A percentile compares a stretch with the other conserved stretches of the same genome.
phyloP scores from a whole-genome alignment of 495 filamentous ascomycete species.

The Mycothermus thermophilus region DNA sequence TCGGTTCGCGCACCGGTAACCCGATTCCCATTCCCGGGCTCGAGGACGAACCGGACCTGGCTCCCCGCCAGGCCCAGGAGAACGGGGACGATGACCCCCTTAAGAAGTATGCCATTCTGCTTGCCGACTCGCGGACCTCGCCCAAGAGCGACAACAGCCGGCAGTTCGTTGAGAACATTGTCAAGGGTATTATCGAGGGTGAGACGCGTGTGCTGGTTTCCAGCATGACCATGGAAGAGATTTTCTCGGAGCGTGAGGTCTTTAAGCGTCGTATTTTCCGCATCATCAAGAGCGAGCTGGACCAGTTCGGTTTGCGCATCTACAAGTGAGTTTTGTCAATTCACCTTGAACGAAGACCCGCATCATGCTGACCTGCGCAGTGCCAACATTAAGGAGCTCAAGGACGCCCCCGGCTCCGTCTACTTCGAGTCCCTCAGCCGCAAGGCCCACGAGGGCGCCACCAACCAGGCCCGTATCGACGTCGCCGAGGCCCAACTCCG shows the following conservation, averaged over 20 bases:
- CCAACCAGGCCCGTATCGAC: conserved; percentile 63
- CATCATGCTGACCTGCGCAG: conserved; percentile 47
- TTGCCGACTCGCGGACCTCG: conserved; percentile 43
- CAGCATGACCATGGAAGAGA: conserved; percentile 77
- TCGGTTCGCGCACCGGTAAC: conserved; percentile 38
- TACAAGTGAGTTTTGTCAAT: conserved; percentile 43
- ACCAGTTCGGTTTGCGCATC: conserved; percentile 59
- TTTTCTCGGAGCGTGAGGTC: conserved; percentile 64
- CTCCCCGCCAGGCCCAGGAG: conserved; percentile 7
- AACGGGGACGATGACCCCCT: conserved; percentile 37
- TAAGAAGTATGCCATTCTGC: conserved; percentile 62
- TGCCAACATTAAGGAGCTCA: conserved; percentile 77
- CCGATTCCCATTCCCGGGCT: no score
- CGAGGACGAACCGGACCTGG: conserved; percentile 5
- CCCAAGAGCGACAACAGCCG: conserved; percentile 26
- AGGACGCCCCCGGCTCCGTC: conserved; percentile 59
- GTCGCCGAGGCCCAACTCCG: conserved; percentile 66
- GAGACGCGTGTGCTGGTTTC: conserved; percentile 68
- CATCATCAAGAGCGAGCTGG: conserved; percentile 62
- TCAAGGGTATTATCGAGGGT: conserved; percentile 80
- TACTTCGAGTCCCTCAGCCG: conserved; percentile 68
- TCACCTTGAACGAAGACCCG: no score
- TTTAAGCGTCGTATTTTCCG: conserved; percentile 67
- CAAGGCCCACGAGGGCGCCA: conserved; percentile 72
- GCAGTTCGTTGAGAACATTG: conserved; percentile 65